phyloP scores from a whole-genome alignment of 805 yeast species.

The Ogataea corticis region DNA sequence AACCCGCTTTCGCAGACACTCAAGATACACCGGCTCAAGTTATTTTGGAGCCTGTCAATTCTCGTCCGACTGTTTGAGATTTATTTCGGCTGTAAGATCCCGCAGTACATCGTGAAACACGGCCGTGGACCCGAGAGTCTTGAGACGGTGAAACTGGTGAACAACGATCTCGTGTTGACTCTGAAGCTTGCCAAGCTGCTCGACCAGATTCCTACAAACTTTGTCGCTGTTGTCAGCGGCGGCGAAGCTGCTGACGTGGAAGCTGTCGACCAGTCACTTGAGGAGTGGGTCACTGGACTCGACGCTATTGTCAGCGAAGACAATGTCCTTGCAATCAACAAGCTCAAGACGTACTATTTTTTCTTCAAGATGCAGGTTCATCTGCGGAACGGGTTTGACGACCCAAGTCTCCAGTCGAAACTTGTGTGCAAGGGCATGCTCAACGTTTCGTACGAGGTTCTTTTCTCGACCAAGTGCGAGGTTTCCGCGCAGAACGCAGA shows the following conservation, averaged over 20 bases:
- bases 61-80: slow-evolving; percentile 32
- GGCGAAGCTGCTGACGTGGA: slow-evolving; percentile 14
- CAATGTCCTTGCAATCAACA: slow-evolving; percentile 25
- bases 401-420: slow-evolving; percentile 10
- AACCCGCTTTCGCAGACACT: slow-evolving; percentile 20
- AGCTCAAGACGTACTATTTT: slow-evolving; percentile 32
- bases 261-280: slow-evolving; percentile 26
- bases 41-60: slow-evolving; percentile 46
- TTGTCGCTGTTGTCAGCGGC: slow-evolving; percentile 23
- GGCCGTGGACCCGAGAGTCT: slow-evolving; percentile 26
- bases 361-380: slow-evolving; percentile 31
- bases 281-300: slow-evolving; percentile 27
- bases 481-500: slow-evolving; percentile 27
- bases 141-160: slow-evolving; percentile 35
- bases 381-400: slow-evolving; percentile 12
- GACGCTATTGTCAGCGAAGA: slow-evolving; percentile 24
- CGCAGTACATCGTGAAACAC: slow-evolving; percentile 15
- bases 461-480: slow-evolving; percentile 19
- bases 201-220: slow-evolving; percentile 32
- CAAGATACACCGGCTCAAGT: slow-evolving; percentile 37
- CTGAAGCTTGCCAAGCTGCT: slow-evolving; percentile 35
- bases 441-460: slow-evolving; percentile 26
- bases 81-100: slow-evolving; percentile 27
- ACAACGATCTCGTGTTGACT: slow-evolving; percentile 36
- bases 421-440: slow-evolving; percentile 24